Evolutionary conservation across 73 alveolate genomes (phyloP).

Genomic region (Paramecium primaurelia): DNA sequence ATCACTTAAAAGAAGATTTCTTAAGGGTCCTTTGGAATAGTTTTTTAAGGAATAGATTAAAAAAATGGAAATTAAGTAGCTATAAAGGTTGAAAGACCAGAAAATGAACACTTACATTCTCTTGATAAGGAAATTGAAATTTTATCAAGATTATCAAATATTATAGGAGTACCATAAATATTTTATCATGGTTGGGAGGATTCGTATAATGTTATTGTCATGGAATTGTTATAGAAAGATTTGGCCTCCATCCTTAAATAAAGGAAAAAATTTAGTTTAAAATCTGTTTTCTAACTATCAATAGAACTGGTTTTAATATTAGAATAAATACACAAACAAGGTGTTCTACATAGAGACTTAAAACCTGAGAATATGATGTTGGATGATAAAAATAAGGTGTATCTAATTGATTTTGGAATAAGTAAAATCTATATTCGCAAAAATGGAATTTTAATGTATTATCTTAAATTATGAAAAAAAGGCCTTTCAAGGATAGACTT

Average conservation of each 20-base stretch:
- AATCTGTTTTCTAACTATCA: constrained; percentile 38
- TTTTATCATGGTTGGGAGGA: constrained; percentile 44
- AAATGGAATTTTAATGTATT: constrained; percentile 47
- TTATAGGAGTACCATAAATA: constrained; percentile 47
- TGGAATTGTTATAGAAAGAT: constrained; percentile 38
- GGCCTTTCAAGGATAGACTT: constrained; percentile 11
- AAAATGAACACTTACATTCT: not conserved
- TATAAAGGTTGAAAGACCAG: constrained; percentile 50
- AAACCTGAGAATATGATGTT: constrained; percentile 17
- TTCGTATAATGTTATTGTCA: constrained; percentile 31
- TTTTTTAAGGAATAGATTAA: constrained; percentile 8
- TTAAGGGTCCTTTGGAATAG: constrained; percentile 26
- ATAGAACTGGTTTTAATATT: constrained; percentile 22
- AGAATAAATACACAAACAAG: constrained; percentile 31
- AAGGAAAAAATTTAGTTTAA: constrained; percentile 40
- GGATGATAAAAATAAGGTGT: constrained; percentile 30
- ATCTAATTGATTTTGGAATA: constrained; percentile 90
- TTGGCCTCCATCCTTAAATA: constrained; percentile 30
- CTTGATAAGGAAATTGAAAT: constrained; percentile 47
- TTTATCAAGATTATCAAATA: not conserved
- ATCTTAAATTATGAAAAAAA: not conserved
- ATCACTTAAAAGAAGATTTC: constrained; percentile 18
- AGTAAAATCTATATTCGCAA: constrained; percentile 78
- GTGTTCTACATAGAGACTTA: not conserved
- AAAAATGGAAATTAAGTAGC: constrained; percentile 42